Conservation (phyloP, 495 filamentous ascomycete species). For the Daldinia caldariorum region DNA sequence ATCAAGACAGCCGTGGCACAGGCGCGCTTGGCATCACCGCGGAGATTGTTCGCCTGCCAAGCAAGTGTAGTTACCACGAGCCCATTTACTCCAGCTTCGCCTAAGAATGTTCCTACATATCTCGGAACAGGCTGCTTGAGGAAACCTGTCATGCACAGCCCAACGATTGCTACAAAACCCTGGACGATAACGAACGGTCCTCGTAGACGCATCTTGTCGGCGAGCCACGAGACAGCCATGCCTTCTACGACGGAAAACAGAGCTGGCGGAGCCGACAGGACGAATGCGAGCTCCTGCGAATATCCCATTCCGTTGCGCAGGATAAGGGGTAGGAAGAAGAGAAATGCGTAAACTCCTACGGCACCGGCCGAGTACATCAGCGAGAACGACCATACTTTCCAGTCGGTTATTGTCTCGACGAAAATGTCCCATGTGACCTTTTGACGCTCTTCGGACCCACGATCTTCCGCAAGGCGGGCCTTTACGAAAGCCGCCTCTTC, state of each 20-base stretch:
- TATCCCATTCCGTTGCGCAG: slow-evolving; percentile 61
- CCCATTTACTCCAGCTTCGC: slow-evolving; percentile 62
- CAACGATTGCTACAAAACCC: slow-evolving; percentile 58
- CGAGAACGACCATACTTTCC: slow-evolving; percentile 55
- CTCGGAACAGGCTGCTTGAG: slow-evolving; percentile 55
- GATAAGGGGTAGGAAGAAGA: slow-evolving; percentile 64
- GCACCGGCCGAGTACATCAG: slow-evolving; percentile 60
- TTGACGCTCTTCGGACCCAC: slow-evolving; percentile 57
- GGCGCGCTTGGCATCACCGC: slow-evolving; percentile 69
- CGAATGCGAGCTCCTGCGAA: slow-evolving; percentile 52
- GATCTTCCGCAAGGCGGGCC: slow-evolving; percentile 64
- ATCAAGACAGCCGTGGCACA: slow-evolving; percentile 41
- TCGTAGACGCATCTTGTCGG: slow-evolving; percentile 65
- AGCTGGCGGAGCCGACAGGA: slow-evolving; percentile 74
- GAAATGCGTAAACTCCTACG: slow-evolving; percentile 58
- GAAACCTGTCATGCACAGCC: slow-evolving; percentile 66
- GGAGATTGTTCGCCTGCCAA: slow-evolving; percentile 72
- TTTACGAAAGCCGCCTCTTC: slow-evolving; percentile 61
- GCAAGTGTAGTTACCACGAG: slow-evolving; percentile 66
- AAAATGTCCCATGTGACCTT: slow-evolving; percentile 49
- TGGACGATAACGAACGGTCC: slow-evolving; percentile 65
- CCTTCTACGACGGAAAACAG: slow-evolving; percentile 69
- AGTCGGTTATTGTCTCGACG: slow-evolving; percentile 47
- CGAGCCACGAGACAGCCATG: slow-evolving; percentile 57
- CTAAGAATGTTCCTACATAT: slow-evolving; percentile 69